Base-by-base conservation (phyloP, 345 rosid genomes). In the Melastoma malabathricum region DNA sequence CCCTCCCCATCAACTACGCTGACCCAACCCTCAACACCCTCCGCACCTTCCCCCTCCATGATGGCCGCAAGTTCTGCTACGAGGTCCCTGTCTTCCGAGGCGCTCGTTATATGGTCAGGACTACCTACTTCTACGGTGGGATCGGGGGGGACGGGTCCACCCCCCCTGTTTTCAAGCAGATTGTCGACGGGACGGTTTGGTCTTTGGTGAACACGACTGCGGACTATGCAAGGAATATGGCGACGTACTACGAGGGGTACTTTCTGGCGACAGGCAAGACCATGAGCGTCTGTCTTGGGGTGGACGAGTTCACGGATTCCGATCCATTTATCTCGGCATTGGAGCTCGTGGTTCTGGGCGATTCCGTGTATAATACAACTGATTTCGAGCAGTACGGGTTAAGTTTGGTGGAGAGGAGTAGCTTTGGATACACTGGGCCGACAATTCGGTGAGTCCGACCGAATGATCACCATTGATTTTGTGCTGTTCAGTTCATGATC, bases 131-230 rank as follows among this genome's bases (percentile, higher is more conserved):
- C 72, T 90, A 90, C 63, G 96, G 98, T 6, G 89, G 82, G 55
- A 69, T 83, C 61, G 86, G 85, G 75, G 79, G 82, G 76, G 84
- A 84, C 10, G 52, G 48, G 9, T 63, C 15, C 45, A 58, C 57
- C 13, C 96, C 94, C 43, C 95, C 97, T 27, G 89, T 86, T 3
- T 90, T 90, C 41, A 94, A 90, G 63, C 94, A 90, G 77, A 82
- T 84, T 20, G 78, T 90, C 49, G 98, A 90, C 60, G 98, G 98
- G 2, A 84, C 94, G 2, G 29, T 75, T 0, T 86, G 98, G 96
- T 59, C 84, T 29, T 54, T 71, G 60, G 96, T 80, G 50, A 80
- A 86, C 51, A 90, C 98, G 38, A 84, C 93, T 1, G 79, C 51
- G 43, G 87, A 90, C 56, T 82, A 78, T 47, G 50, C 63, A 16